Conservation (phyloP, 352 stramenopile species). For the Globisporangium uncinulatum region DNA sequence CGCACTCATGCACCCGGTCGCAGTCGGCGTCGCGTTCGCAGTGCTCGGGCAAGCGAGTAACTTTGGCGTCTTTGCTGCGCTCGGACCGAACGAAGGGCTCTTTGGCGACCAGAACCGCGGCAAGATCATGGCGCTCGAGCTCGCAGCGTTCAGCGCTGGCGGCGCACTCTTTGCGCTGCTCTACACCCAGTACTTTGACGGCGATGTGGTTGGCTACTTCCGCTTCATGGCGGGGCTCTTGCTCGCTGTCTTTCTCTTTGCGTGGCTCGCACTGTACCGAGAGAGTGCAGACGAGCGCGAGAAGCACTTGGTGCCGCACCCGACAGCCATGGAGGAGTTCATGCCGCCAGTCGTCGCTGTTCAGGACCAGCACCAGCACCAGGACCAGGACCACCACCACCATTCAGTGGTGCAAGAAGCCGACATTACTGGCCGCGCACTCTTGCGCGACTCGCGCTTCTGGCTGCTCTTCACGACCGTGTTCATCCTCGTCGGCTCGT, state of each 20-base stretch:
- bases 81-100: slow-evolving; percentile 71
- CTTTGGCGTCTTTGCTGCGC: slow-evolving; percentile 62
- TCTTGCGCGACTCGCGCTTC: slow-evolving; percentile 50
- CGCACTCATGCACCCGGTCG: slow-evolving; percentile 31
- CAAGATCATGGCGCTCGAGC: slow-evolving; percentile 65
- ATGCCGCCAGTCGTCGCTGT: slow-evolving; percentile 19
- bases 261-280: slow-evolving; percentile 48
- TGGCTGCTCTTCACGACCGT: slow-evolving; percentile 67
- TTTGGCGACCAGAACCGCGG: slow-evolving; percentile 59
- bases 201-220: slow-evolving; percentile 53
- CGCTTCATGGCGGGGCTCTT: slow-evolving; percentile 59
- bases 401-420: background rate
- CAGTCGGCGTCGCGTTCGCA: slow-evolving; percentile 49
- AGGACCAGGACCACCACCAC: background rate
- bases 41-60: slow-evolving; percentile 55
- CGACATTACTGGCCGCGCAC: slow-evolving; percentile 44
- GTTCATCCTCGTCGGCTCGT: slow-evolving; percentile 65
- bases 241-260: slow-evolving; percentile 41
- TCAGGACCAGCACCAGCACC: background rate
- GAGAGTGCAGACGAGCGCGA: slow-evolving; percentile 11
- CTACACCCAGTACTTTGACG: slow-evolving; percentile 55
- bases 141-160: slow-evolving; percentile 61
- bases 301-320: slow-evolving; percentile 11
- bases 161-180: slow-evolving; percentile 64
- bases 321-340: slow-evolving; percentile 34